Conservation (phyloP, 2,329 filamentous ascomycete species). For the Venturia pyrina region DNA sequence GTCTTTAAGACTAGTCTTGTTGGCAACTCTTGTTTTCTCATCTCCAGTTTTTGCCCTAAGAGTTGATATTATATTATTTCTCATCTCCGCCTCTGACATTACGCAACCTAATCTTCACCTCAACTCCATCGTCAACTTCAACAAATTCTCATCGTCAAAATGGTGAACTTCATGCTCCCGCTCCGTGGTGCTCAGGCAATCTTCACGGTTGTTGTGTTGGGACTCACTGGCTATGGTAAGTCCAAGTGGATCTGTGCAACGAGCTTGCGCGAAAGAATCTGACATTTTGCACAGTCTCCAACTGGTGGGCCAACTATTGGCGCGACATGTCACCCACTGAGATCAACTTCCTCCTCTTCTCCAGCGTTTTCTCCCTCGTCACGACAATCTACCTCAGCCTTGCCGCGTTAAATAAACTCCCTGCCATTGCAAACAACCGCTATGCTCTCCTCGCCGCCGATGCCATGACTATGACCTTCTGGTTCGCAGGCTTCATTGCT, state of each 20-base stretch:
- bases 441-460: constrained; percentile 59
- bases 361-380: constrained; percentile 62
- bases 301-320: constrained; percentile 43
- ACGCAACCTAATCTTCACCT: neutral
- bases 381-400: constrained; percentile 52
- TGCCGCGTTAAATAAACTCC: constrained; percentile 19
- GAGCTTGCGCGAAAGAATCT: neutral
- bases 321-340: constrained; percentile 43
- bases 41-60: neutral
- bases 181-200: constrained; percentile 57
- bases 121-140: neutral
- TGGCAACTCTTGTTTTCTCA: neutral
- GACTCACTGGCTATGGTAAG: constrained; percentile 63
- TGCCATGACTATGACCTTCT: constrained; percentile 69
- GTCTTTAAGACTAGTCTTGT: neutral
- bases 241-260: constrained; percentile 13
- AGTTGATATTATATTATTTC: neutral
- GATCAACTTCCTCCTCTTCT: constrained; percentile 73
- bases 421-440: constrained; percentile 46
- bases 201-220: constrained; percentile 65
- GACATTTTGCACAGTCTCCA: constrained; percentile 40
- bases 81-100: neutral
- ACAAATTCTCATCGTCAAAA: neutral
- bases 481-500: constrained; percentile 80
- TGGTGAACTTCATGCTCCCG: constrained; percentile 35